Evolutionary conservation across 345 rosid species (phyloP).

Genomic region (Gossypium sturtianum): DNA sequence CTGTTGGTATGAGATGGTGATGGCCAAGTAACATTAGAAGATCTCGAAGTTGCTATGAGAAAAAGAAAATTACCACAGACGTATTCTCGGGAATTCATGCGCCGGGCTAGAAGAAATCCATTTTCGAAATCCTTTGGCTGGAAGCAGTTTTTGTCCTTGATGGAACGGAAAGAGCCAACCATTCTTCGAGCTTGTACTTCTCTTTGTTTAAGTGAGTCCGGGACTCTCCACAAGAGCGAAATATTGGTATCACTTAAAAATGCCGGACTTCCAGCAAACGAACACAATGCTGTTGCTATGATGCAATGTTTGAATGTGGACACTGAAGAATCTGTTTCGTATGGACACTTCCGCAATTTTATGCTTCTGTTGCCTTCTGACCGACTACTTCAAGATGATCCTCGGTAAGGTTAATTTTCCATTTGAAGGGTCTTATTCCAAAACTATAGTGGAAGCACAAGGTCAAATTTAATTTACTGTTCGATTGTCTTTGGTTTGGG

Average conservation of each 20-base stretch:
- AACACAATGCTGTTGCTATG: conserved; percentile 92
- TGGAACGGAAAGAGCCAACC: conserved; percentile 98
- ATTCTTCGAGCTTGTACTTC: conserved; percentile 96
- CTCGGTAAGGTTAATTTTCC: conserved; percentile 53
- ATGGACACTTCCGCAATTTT: conserved; percentile 92
- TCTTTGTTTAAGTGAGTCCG: conserved; percentile 84
- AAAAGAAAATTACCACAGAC: conserved; percentile 77
- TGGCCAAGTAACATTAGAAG: conserved; percentile 88
- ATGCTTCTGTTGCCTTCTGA: conserved; percentile 95
- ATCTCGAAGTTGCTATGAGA: conserved; percentile 92
- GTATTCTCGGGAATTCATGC: conserved; percentile 85
- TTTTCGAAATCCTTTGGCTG: conserved; percentile 93
- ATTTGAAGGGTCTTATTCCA: not conserved
- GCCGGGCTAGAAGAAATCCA: conserved; percentile 75
- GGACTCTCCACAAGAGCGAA: conserved; percentile 94
- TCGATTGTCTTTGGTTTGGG: not conserved
- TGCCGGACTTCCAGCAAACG: conserved; percentile 95
- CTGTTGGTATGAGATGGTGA: conserved; percentile 56
- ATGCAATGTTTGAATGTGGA: conserved; percentile 87
- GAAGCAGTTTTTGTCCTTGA: conserved; percentile 93
- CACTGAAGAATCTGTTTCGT: conserved; percentile 83
- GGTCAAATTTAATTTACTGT: conserved; percentile 1
- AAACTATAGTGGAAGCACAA: not conserved
- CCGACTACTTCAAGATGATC: conserved; percentile 77
- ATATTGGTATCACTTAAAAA: conserved; percentile 75